These are phyloP conservation scores for Komagataella mondaviorum DNA, from an alignment of 805 yeast species.

Conservation along the genomic window DNA sequence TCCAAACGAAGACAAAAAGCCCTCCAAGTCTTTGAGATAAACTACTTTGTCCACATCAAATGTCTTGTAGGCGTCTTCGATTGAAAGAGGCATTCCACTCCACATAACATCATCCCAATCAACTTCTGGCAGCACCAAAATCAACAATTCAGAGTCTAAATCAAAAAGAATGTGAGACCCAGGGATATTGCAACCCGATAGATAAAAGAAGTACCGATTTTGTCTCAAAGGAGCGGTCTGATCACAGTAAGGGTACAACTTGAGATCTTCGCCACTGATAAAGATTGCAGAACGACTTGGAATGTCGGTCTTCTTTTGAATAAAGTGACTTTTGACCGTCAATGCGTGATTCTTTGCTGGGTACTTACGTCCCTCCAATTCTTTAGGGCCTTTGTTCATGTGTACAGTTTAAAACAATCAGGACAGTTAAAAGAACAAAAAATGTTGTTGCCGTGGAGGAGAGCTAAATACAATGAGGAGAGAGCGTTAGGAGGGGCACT, in stretches of 20 bases:
- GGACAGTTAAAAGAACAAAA: not conserved
- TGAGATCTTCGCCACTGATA: conserved; percentile 46
- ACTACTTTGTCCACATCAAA: conserved; percentile 78
- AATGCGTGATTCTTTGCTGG: conserved; percentile 75
- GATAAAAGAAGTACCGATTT: conserved; percentile 79
- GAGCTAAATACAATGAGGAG: not conserved
- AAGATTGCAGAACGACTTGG: conserved; percentile 24
- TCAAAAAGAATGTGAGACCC: conserved; percentile 60
- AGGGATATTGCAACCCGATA: conserved; percentile 73
- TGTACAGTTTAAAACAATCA: not conserved
- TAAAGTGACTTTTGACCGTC: conserved; percentile 25
- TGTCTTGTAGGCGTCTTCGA: conserved; percentile 46
- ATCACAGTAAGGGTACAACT: conserved; percentile 65
- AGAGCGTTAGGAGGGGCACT: not conserved
- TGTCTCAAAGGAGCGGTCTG: conserved; percentile 72
- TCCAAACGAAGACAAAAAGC: conserved; percentile 18
- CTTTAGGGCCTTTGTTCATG: conserved; percentile 2
- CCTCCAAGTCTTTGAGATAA: conserved; percentile 38
- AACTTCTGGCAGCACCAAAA: conserved; percentile 68
- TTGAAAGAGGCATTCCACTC: conserved; percentile 77
- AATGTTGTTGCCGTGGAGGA: not conserved
- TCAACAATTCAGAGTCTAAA: conserved; percentile 37
- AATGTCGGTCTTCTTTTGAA: conserved; percentile 8
- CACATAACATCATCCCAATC: conserved; percentile 90
- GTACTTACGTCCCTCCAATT: conserved; percentile 25